Evolutionary conservation across 1,139 yeast species (phyloP), one percentile per base, ranked within the genome.

Genomic region (Candida tetrigidarum): DNA sequence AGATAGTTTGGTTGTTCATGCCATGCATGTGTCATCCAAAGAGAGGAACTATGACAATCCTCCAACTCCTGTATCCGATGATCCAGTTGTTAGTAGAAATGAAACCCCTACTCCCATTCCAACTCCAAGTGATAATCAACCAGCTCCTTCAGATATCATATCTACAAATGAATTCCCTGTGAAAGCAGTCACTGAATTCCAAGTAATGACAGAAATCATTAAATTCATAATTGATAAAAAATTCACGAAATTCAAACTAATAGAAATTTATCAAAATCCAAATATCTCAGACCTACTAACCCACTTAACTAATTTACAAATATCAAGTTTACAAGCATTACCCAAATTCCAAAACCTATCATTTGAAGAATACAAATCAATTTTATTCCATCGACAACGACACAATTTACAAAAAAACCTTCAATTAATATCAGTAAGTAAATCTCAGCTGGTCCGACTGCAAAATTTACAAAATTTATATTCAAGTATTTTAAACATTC

Each of bases 331-430:
- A 2, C 42, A 44, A 37, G 6, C 20, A 5, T 12, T 45, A 4
- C 41, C 50, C 1, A 46, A 50, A 1, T 55, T 52, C 25, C 50
- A 55, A 12, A 37, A 19, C 8, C 5, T 43, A 12, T 37, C 46
- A 10, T 46, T 48, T 28, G 25, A 34, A 7, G 49, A 47, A 4
- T 34, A 33, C 9, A 36, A 43, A 37, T 41, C 41, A 14, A 29
- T 51, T 6, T 20, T 64, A 2, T 73, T 74, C 46, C 76, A 72
- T 45, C 46, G 54, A 7, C 56, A 67, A 8, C 51, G 74, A 38
- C 74, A 67, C 46, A 46, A 50, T 16, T 47, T 74, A 15, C 67
- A 63, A 38, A 43, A 45, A 5, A 41, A 56, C 2, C 49, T 49
- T 26, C 55, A 57, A 19, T 47, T 67, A 7, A 61, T 67, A 12